Percentiles rank a stretch among this genome's conserved stretches.
phyloP scores from a whole-genome alignment of 306 rosid species.

The Cicer pinnatifidum region DNA sequence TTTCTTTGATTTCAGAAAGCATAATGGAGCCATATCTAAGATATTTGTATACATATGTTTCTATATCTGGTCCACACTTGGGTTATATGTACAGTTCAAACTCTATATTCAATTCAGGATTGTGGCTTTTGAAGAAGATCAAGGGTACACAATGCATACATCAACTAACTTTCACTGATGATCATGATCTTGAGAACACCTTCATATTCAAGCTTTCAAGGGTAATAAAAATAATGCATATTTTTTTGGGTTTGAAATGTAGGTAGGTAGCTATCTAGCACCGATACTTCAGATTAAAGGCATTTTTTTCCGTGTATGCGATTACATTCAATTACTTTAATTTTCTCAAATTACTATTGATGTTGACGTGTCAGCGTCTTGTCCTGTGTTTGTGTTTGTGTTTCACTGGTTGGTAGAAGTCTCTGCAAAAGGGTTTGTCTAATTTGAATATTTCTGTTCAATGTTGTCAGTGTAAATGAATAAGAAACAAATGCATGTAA shows the following conservation, averaged over 20 bases:
- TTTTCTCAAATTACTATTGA: too few relatives aligned
- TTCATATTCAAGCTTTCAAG: slow-evolving; percentile 91
- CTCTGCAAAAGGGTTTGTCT: slow-evolving; percentile 5
- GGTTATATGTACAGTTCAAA: slow-evolving; percentile 95
- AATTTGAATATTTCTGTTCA: slow-evolving; percentile 9
- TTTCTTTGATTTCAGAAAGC: slow-evolving; percentile 65
- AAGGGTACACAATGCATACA: slow-evolving; percentile 92
- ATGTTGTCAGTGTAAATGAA: slow-evolving; percentile 12
- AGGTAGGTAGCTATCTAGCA: neutral
- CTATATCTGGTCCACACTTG: slow-evolving; percentile 97
- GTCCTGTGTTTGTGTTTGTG: neutral
- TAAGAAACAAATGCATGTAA: neutral
- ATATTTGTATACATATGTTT: slow-evolving; percentile 77
- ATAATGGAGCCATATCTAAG: slow-evolving; percentile 89
- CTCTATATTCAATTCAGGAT: slow-evolving; percentile 91
- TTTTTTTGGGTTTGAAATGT: slow-evolving; percentile 3
- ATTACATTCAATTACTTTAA: too few relatives aligned
- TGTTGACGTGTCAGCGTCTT: neutral
- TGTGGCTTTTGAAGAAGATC: slow-evolving; percentile 94
- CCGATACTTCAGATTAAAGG: neutral
- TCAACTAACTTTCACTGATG: slow-evolving; percentile 93
- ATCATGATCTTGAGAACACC: slow-evolving; percentile 85
- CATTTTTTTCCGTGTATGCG: neutral
- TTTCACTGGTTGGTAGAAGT: slow-evolving; percentile 2
- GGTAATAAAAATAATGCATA: slow-evolving; percentile 57